Percentiles rank a stretch among this genome's conserved stretches.
Conservation (phyloP, 441 rosid genomes). For the Syzygium syzygioides region DNA sequence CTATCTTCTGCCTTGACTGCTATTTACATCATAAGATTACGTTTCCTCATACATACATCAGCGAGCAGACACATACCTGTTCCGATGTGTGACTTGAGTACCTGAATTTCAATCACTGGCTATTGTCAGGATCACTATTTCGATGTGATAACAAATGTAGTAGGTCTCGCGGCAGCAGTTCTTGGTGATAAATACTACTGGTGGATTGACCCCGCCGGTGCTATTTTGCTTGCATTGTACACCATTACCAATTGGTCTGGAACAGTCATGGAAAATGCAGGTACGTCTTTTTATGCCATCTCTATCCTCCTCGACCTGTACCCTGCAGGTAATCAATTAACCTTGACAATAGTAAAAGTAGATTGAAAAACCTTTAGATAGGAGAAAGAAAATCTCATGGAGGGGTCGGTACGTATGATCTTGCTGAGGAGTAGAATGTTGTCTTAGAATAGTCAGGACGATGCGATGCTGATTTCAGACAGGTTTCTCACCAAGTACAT, state of each 20-base stretch:
- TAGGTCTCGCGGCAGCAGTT: slow-evolving; percentile 67
- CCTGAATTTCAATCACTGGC: background rate
- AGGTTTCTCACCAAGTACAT: background rate
- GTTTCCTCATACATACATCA: background rate
- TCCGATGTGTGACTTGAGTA: background rate
- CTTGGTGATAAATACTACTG: slow-evolving; percentile 61
- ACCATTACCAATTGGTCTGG: slow-evolving; percentile 75
- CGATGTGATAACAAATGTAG: slow-evolving; percentile 73
- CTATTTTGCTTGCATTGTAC: slow-evolving; percentile 63
- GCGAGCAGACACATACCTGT: background rate
- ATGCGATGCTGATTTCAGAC: background rate
- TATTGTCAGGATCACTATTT: slow-evolving; percentile 68
- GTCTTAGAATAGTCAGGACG: background rate
- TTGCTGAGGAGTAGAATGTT: background rate
- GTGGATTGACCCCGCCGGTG: slow-evolving; percentile 94
- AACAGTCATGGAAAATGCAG: slow-evolving; percentile 79
- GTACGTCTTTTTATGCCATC: slow-evolving; percentile 13
- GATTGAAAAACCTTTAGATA: too few species aligned
- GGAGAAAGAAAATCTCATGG: background rate
- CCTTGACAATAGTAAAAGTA: background rate
- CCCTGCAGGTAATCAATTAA: background rate
- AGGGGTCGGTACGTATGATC: background rate
- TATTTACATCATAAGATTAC: background rate
- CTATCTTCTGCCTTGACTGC: background rate
- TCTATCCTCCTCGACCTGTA: background rate